Percentiles rank a stretch among this genome's conserved stretches.
phyloP scores from a whole-genome alignment of 352 stramenopile species.

The Globisporangium nodosum region DNA sequence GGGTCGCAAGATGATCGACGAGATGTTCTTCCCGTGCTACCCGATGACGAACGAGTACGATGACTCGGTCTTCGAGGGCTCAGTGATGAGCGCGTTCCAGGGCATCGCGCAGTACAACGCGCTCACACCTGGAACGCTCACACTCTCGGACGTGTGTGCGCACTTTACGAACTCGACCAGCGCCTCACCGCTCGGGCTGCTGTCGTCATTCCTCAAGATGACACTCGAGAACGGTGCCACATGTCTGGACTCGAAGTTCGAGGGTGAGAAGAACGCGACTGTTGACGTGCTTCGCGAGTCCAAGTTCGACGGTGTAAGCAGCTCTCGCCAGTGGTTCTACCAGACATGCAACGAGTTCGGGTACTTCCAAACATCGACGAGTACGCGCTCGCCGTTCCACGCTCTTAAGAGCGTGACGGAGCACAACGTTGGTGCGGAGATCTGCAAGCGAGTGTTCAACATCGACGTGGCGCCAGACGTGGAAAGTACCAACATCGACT shows the following conservation, averaged over 20 bases:
- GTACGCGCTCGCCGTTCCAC: slow-evolving; percentile 52
- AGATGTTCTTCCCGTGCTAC: slow-evolving; percentile 62
- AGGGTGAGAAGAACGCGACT: slow-evolving; percentile 55
- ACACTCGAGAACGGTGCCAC: slow-evolving; percentile 31
- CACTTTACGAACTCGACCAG: slow-evolving; percentile 38
- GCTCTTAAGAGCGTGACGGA: slow-evolving; percentile 63
- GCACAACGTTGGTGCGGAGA: slow-evolving; percentile 58
- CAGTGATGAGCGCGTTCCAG: slow-evolving; percentile 74
- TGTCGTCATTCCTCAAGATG: slow-evolving; percentile 54
- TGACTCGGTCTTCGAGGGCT: slow-evolving; percentile 73
- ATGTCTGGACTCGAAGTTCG: slow-evolving; percentile 78
- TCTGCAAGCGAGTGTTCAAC: slow-evolving; percentile 82
- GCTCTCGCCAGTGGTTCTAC: slow-evolving; percentile 79
- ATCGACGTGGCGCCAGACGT: slow-evolving; percentile 58
- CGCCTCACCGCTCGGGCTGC: slow-evolving; percentile 23
- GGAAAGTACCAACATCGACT: slow-evolving; percentile 61
- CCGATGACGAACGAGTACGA: slow-evolving; percentile 76
- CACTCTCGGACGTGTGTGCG: slow-evolving; percentile 55
- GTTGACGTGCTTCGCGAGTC: slow-evolving; percentile 57
- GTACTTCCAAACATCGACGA: slow-evolving; percentile 80
- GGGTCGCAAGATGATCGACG: slow-evolving; percentile 32
- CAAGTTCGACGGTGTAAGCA: slow-evolving; percentile 65
- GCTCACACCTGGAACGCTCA: slow-evolving; percentile 39
- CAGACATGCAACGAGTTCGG: slow-evolving; percentile 89
- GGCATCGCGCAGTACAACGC: slow-evolving; percentile 75